A percentile compares a stretch with the other conserved stretches of the same genome.
Evolutionary conservation across 306 rosid species (phyloP).

Genomic region (Malus sylvestris): DNA sequence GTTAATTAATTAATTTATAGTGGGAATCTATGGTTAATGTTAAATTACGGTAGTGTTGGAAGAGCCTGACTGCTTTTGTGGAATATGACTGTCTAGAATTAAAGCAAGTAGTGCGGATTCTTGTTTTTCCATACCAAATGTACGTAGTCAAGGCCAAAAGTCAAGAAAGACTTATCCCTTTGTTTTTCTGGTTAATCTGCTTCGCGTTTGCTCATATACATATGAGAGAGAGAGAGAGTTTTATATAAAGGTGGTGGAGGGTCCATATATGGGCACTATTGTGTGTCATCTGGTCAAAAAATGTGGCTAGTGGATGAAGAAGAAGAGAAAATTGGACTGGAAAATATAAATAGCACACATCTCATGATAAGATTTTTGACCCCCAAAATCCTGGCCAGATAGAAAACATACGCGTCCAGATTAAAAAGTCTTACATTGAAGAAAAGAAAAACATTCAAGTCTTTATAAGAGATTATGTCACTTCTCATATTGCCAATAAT

Average conservation of each 20-base stretch:
- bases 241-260: neutral
- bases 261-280: neutral
- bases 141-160: neutral
- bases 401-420: no score
- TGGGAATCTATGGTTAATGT: neutral
- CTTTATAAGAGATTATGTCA: no score
- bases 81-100: no score
- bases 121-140: neutral
- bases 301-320: neutral
- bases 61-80: no score
- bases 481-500: no score
- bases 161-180: neutral
- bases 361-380: no score
- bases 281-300: neutral
- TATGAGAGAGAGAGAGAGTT: neutral
- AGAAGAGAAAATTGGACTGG: neutral
- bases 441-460: no score
- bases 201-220: no score
- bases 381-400: no score
- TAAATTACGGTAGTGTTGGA: neutral
- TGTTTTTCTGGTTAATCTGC: no score
- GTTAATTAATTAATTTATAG: neutral
- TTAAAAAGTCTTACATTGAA: no score
- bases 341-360: no score
- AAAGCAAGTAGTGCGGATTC: neutral